These are phyloP conservation scores for Conringia planisiliqua DNA, from an alignment of 345 rosid genomes.

Conservation along the genomic window DNA sequence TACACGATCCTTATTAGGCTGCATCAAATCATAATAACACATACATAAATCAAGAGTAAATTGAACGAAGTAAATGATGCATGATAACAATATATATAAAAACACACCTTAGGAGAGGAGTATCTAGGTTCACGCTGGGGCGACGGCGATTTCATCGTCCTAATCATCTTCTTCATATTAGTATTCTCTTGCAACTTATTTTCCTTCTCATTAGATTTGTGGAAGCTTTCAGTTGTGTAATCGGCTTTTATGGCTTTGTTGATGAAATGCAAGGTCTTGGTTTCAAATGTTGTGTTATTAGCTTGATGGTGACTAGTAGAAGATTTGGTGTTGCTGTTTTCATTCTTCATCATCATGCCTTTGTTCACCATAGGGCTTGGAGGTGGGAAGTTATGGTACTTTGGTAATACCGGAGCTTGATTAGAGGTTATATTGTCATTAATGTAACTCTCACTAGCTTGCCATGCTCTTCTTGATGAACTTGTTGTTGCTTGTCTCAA, in stretches of 20 bases:
- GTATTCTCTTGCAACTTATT: constrained; percentile 27
- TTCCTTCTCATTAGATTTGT: constrained; percentile 40
- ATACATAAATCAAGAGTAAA: neutral
- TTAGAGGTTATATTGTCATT: constrained; percentile 4
- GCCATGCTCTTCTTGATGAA: constrained; percentile 41
- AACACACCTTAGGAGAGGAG: constrained; percentile 64
- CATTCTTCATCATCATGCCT: constrained; percentile 25
- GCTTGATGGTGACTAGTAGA: constrained; percentile 32
- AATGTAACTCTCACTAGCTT: constrained; percentile 23
- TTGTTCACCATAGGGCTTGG: constrained; percentile 43
- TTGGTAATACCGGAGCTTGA: constrained; percentile 15
- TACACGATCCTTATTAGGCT: constrained; percentile 60
- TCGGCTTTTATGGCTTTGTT: constrained; percentile 88
- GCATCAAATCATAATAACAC: constrained; percentile 5
- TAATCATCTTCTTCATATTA: constrained; percentile 40
- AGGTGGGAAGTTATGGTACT: constrained; percentile 25
- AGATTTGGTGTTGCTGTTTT: constrained; percentile 17
- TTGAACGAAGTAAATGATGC: neutral
- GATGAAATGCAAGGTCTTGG: constrained; percentile 87
- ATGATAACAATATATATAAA: neutral
- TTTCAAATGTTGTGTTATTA: constrained; percentile 52
- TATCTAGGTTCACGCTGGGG: constrained; percentile 66
- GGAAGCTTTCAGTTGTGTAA: constrained; percentile 52
- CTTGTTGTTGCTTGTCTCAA: constrained; percentile 46
- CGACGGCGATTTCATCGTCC: constrained; percentile 53